Evolutionary conservation across 1,284 basidiomycete species (phyloP), one percentile per base, ranked within the genome.

Genomic region (Ceraceosorus guamensis): DNA sequence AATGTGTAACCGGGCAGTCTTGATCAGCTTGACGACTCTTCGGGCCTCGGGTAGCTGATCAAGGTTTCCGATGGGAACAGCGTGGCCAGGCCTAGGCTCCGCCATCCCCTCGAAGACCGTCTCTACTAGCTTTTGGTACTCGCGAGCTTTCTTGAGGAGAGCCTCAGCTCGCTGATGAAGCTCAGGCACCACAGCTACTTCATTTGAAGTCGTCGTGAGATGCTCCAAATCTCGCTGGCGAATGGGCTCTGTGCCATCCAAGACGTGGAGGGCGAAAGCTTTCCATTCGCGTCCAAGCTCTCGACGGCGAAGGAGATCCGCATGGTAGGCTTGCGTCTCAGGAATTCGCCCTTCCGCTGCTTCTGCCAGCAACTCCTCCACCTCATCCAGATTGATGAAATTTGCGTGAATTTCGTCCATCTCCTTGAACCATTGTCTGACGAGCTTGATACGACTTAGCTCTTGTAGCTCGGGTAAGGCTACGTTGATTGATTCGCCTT

Each of bases 401-500:
- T 46, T 57, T 11, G 45, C 45, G 49, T 56, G 48, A 31, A 60
- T 55, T 13, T 62, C 59, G 56, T 85, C 74, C 18, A 77, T 73
- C 24, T 78, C 77, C 47, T 82, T 81, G 8, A 80, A 79, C 60
- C 84, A 85, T 48, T 83, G 83, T 64, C 85, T 83, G 31, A 89
- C 78, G 53, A 85, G 82, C 18, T 89, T 85, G 60, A 88, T 84
- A 73, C 84, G 85, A 76, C 87, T 85, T 14, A 91, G 80, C 66
- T 87, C 83, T 14, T 81, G 76, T 18, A 89, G 79, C 72, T 89
- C 85, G 43, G 87, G 83, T 4, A 91, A 79, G 49, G 83, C 79
- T n/a, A 91, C 85, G 61, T 89, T 89, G 55, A 89, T 73, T 6
- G 85, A 85, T 7, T 83, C 84, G 6, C 84, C 85, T 43, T 86